Base-by-base conservation (phyloP, 176 grass and related monocot genomes). In the Otatea glauca region DNA sequence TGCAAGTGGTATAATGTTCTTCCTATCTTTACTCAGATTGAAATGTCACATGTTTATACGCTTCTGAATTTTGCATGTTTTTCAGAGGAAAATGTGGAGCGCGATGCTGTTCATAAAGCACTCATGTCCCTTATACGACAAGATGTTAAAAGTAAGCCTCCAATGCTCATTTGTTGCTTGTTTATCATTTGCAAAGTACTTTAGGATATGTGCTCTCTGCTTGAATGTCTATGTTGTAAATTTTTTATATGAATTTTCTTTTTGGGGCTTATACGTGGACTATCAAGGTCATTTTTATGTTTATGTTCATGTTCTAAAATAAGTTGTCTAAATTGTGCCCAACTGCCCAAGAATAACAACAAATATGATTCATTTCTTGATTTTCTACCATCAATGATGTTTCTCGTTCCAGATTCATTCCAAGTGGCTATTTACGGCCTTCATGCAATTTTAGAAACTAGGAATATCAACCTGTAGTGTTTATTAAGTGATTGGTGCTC, bases 41-140 rank as follows among this genome's bases (percentile, higher is more conserved):
- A 76, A 76, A 53, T 79, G 20, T 55, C 63, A 75, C 53, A 39
- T 88, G 35, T 67, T 41, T 59, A 44, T 44, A 65, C 67, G 55
- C 74, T 64, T 86, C 43, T 84, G 35, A 82, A 77, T 83, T 62
- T 85, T 54, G 64, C 10, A 41, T 83, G 27, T 77, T 44, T 86
- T 64, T 54, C 63, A 99, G 97, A 94, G 86, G 97, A 99, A 92
- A 99, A 94, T 89, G 92, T 99, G 74, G 97, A 99, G 88, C 89
- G 97, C 76, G 97, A 99, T 96, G 97, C 97, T 43, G 97, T 94
- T 84, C 91, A 99, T 80, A 99, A 99, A 87, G 93, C 97, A 37
- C 76, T 99, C 72, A 90, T 99, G 92, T 94, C 93, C 23, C 91
- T 99, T 80, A 84, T 99, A 88, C 89, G 97, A 23, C 93, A 99